These are phyloP conservation scores for Solanum tarijense DNA, from an alignment of 257 asterid genomes.

Conservation along the genomic window DNA sequence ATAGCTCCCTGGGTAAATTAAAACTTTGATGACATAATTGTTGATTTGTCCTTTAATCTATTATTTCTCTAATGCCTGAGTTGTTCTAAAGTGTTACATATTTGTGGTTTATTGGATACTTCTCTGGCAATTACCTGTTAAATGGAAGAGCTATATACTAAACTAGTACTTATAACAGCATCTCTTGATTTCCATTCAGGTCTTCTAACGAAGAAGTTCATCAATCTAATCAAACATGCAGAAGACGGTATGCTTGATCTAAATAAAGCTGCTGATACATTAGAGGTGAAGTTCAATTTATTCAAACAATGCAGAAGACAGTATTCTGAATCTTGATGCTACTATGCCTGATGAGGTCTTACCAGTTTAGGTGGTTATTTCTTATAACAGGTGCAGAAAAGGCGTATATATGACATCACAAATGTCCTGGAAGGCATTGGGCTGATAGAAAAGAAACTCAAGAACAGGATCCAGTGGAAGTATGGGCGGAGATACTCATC, in stretches of 20 bases:
- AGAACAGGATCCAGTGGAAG: conserved; percentile 98
- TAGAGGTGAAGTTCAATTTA: conserved; percentile 90
- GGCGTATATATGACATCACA: conserved; percentile 97
- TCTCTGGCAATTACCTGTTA: not conserved
- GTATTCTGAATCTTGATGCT: conserved; percentile 17
- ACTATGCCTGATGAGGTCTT: not conserved
- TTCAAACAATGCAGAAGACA: conserved; percentile 84
- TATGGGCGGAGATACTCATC: conserved; percentile 25
- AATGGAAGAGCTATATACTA: not conserved
- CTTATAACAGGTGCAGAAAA: conserved; percentile 76
- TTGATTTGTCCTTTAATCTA: not conserved
- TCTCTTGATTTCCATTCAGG: conserved; percentile 33
- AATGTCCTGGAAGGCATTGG: conserved; percentile 98
- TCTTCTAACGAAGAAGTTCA: conserved; percentile 85
- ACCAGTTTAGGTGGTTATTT: conserved; percentile 17
- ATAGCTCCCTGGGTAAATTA: conserved; percentile 82
- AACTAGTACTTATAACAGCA: not conserved
- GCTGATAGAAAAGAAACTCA: conserved; percentile 88
- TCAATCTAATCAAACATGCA: conserved; percentile 80
- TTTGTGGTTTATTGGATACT: not conserved
- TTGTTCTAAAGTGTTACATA: not conserved
- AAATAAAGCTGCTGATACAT: conserved; percentile 86
- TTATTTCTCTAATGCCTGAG: not conserved
- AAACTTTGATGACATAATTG: not conserved
- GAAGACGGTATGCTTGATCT: conserved; percentile 95